These are phyloP conservation scores for Citrus maxima DNA, from an alignment of 345 rosid genomes.

Conservation along the genomic window DNA sequence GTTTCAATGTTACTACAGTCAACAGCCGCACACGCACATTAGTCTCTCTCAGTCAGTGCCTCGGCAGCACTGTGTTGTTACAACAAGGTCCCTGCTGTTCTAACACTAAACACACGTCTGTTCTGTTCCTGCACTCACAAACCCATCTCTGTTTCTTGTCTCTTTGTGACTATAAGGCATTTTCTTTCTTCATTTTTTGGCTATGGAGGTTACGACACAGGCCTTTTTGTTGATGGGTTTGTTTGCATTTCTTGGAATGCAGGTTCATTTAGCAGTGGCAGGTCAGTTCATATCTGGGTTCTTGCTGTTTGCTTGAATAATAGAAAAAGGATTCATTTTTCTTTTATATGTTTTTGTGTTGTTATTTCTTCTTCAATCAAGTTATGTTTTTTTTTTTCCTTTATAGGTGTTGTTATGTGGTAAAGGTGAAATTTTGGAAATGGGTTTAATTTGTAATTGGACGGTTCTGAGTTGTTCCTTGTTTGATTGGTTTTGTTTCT, in stretches of 20 bases:
- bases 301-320: neutral
- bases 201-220: conserved; percentile 37
- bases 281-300: conserved; percentile 37
- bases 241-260: conserved; percentile 40
- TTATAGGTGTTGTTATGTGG: neutral
- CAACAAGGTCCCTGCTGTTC: neutral
- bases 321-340: neutral
- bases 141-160: conserved; percentile 13
- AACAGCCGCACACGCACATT: neutral
- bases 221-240: conserved; percentile 43
- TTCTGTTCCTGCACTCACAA: conserved; percentile 27
- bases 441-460: conserved; percentile 1
- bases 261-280: conserved; percentile 41
- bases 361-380: neutral
- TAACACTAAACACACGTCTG: conserved; percentile 6
- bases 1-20: neutral
- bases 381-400: neutral
- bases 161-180: neutral
- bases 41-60: neutral
- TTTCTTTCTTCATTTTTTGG: conserved; percentile 9
- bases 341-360: neutral
- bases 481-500: neutral
- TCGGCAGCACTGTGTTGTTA: conserved; percentile 5
- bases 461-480: neutral
- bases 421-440: conserved; percentile 2